Evolutionary conservation across 2,329 filamentous ascomycete species (phyloP), one percentile per base, ranked within the genome.

Genomic region (Dendrostoma leiphaemia): DNA sequence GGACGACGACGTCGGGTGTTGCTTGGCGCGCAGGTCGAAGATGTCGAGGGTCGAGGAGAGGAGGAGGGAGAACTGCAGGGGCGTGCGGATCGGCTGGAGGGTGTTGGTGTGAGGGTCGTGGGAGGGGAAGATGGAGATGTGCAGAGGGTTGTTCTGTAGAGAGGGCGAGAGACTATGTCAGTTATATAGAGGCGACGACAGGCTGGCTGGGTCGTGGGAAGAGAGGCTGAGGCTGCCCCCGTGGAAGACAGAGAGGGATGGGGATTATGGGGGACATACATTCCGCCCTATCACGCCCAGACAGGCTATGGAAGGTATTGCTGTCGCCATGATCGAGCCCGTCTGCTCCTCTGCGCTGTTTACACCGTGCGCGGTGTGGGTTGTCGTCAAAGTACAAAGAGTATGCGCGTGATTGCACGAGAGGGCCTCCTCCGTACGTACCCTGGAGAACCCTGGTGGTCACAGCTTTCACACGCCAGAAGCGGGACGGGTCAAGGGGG

Each of bases 71-170:
- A 94, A 97, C 68, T 96, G 91, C 10, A 97, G 82, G n/a, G 84
- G 80, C 17, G 86, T 88, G 64, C 87, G 85, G 60, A 88, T 75
- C 32, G 82, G 81, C 7, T 71, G 65, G 23, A 61, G 59, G 51
- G 72, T 74, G 70, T 78, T 75, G 61, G 77, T 79, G 49, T 78
- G 61, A 45, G 80, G 74, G 66, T 82, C 78, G 77, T 89, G 82
- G 44, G 86, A 88, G 48, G 91, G 89, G 72, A 97, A 96, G 68
- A 96, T 84, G 57, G 90, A 86, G 64, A 96, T 89, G 74, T 97
- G 93, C 61, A 97, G 87, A 56, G 93, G 94, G 68, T 97, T 96
- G 76, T 97, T 96, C 92, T 97, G 67, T 56, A n/a, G n/a, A n/a
- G n/a, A n/a, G n/a, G n/a, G 23, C 5, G 35, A 9, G 7, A 8